These are phyloP conservation scores for Micractinium sp. DNA, from an alignment of 139 green algal species.

Conservation along the genomic window DNA sequence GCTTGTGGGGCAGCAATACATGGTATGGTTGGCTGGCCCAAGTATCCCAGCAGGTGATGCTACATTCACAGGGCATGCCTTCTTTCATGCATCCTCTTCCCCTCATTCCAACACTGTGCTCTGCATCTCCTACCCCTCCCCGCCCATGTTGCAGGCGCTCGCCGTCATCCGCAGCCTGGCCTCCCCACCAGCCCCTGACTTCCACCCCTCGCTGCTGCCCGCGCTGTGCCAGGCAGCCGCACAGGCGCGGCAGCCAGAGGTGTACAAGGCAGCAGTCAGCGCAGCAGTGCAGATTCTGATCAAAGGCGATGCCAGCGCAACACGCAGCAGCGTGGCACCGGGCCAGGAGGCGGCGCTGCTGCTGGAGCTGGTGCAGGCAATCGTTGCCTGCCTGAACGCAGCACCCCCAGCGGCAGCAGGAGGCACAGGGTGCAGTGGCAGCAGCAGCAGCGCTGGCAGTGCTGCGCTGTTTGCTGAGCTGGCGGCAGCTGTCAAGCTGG, in stretches of 20 bases:
- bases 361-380: background rate
- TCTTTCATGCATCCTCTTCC: background rate
- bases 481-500: conserved; percentile 10
- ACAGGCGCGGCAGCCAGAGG: background rate
- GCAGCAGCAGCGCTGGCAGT: background rate
- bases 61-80: no score
- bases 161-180: background rate
- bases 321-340: background rate
- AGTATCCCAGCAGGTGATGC: no score
- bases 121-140: background rate
- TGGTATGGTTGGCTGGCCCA: no score
- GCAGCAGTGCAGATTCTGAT: conserved; percentile 21
- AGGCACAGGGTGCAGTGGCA: background rate
- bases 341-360: conserved; percentile 30
- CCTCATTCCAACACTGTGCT: background rate
- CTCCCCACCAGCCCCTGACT: background rate
- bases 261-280: conserved; percentile 8
- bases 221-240: conserved; percentile 2
- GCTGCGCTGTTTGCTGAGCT: background rate
- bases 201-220: conserved; percentile 4
- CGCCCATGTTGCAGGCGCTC: background rate
- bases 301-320: background rate
- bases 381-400: background rate
- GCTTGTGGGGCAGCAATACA: background rate
- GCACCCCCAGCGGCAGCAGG: background rate